Conservation (phyloP, 169 alveolate genomes). For the Toxoplasma gondii region DNA sequence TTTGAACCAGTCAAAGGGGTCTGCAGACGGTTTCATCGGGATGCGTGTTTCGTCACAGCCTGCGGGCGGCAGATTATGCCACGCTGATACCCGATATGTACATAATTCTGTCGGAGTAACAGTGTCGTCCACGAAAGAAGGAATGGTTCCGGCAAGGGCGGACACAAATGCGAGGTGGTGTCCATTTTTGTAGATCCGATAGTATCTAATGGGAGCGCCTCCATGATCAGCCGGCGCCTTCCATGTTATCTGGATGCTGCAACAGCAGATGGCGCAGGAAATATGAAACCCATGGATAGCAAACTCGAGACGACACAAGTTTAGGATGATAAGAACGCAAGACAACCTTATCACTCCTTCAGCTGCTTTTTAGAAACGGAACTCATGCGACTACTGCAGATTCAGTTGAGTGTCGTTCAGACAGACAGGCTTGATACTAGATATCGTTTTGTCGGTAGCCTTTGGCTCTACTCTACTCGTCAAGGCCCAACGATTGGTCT, state of each 20-base stretch:
- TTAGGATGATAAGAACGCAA: background rate
- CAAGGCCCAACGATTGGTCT: no score
- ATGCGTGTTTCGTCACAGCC: background rate
- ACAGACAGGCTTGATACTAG: no score
- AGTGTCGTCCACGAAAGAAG: background rate
- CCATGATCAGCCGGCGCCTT: constrained; percentile 49
- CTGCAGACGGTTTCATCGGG: background rate
- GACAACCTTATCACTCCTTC: background rate
- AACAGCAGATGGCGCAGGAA: background rate
- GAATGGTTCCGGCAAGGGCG: background rate
- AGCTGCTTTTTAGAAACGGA: background rate
- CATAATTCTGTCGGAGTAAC: background rate
- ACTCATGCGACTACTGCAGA: background rate
- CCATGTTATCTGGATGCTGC: constrained; percentile 47
- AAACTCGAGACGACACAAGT: background rate
- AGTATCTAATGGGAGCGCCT: constrained; percentile 43
- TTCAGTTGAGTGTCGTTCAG: no score
- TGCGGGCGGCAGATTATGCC: constrained; percentile 46
- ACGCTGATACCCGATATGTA: constrained; percentile 34
- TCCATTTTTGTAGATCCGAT: constrained; percentile 33
- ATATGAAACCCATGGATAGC: background rate
- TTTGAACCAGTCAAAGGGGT: background rate
- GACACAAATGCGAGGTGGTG: constrained; percentile 18
- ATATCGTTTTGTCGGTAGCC: no score
- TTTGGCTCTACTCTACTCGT: no score